Base-by-base conservation (phyloP, 2,329 filamentous ascomycete species). In the Trichoderma sp. region DNA sequence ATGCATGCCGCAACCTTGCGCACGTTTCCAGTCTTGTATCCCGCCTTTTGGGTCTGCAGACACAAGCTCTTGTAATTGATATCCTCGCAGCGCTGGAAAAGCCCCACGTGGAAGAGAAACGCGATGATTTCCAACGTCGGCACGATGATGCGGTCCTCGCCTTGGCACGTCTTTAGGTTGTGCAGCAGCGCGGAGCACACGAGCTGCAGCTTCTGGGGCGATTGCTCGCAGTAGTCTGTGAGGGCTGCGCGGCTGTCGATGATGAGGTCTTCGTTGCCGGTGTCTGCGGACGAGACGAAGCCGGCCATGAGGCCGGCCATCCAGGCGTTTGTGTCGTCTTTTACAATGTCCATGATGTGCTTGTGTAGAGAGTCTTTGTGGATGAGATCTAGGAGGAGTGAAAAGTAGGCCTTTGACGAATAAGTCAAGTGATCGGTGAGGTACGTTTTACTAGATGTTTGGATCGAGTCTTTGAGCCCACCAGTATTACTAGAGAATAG, bases 1-100 rank as follows among this genome's bases (percentile, higher is more conserved):
- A 96, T 83, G 27, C 92, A 93, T 0, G 93, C 91, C 76, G 93
- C 88, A 1, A 98, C 84, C 78, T 96, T 95, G 62, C 90, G 87
- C 55, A 97, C 87, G 77, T 93, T 96, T 24, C 91, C 89, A 0
- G 91, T 92, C 80, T 94, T 95, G 82, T 92, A 94, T 72, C 94
- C 92, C 0, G 92, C 87, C 78, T 91, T 93, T 75, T 96, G 93
- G 4, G 91, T 87, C 43, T 89, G 83, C 7, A 89, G 83, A 70
- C 94, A 93, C 3, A 97, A 80, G 7, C 79, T 83, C 70, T 88
- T 87, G 76, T 83, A 77, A 72, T 84, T 81, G 19, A 83, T 72
- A 6, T 73, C 73, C 11, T 74, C 73, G 72, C 78, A 82, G 31
- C 74, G 78, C 77, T 80, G 82, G 72, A 86, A 83, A 62, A 85